Evolutionary conservation across 768 basidiomycete genomes (phyloP).

Genomic region (Crucibulum laeve): DNA sequence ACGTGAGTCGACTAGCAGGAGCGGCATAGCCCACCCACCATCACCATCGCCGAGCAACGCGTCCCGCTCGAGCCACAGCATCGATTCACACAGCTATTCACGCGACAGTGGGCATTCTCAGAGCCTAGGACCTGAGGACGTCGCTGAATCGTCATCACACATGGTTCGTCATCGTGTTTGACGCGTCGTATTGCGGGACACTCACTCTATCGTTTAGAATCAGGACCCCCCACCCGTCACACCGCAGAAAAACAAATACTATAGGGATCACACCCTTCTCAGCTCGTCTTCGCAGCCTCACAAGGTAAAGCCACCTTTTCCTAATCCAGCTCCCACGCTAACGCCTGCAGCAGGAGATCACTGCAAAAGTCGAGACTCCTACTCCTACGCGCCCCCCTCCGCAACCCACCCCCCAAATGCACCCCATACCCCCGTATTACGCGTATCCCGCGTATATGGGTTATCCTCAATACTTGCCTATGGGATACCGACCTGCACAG

Average conservation of each 20-base stretch:
- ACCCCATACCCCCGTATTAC: conserved; percentile 27
- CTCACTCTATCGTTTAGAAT: conserved; percentile 7
- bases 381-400: conserved; percentile 34
- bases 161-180: conserved; percentile 40
- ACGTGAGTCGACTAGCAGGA: conserved; percentile 32
- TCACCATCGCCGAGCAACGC: conserved; percentile 52
- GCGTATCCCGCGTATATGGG: conserved; percentile 35
- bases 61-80: conserved; percentile 38
- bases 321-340: conserved; percentile 13
- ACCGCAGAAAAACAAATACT: conserved; percentile 58
- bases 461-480: conserved; percentile 32
- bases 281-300: conserved; percentile 19
- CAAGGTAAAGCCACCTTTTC: conserved; percentile 19
- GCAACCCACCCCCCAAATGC: conserved; percentile 19
- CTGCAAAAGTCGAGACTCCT: conserved; percentile 39
- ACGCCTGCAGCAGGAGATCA: conserved; percentile 16
- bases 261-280: conserved; percentile 48
- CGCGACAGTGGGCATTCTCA: conserved; percentile 48
- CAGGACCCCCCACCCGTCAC: conserved; percentile 38
- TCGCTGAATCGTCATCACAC: conserved; percentile 15
- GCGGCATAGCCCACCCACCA: conserved; percentile 28
- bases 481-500: conserved; percentile 26
- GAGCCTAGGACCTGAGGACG: conserved; percentile 24
- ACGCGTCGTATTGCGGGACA: conserved; percentile 17
- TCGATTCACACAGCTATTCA: conserved; percentile 47